A percentile compares a stretch with the other conserved stretches of the same genome.
Evolutionary conservation across 2,329 filamentous ascomycete species (phyloP).

Genomic region (Exophiala spinifera): DNA sequence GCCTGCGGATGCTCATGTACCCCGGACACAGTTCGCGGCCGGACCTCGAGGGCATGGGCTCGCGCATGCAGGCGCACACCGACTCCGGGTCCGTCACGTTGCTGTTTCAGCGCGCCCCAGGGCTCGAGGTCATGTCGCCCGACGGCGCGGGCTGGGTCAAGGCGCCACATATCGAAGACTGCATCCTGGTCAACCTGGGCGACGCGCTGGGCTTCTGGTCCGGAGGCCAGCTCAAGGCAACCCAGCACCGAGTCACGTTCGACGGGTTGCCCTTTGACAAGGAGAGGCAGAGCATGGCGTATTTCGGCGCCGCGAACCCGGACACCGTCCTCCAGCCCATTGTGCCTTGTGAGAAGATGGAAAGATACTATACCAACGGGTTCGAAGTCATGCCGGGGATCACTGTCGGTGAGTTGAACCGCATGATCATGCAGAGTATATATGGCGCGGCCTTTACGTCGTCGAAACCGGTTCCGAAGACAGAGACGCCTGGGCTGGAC

Average conservation of each 20-base stretch:
- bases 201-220: slow-evolving; percentile 83
- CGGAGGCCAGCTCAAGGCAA: slow-evolving; percentile 86
- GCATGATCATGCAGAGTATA: slow-evolving; percentile 26
- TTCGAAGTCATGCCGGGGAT: slow-evolving; percentile 25
- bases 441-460: slow-evolving; percentile 18
- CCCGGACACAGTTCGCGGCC: slow-evolving; percentile 44
- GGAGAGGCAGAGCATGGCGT: slow-evolving; percentile 29
- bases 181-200: slow-evolving; percentile 82
- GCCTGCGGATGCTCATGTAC: slow-evolving; percentile 71
- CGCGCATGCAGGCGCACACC: slow-evolving; percentile 52
- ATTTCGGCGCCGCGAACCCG: slow-evolving; percentile 26
- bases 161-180: slow-evolving; percentile 73
- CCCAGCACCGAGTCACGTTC: slow-evolving; percentile 69
- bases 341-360: neutral
- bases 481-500: neutral
- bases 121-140: slow-evolving; percentile 63
- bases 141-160: slow-evolving; percentile 70
- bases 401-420: slow-evolving; percentile 24
- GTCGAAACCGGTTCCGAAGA: neutral
- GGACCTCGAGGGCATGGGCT: neutral
- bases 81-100: slow-evolving; percentile 56
- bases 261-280: slow-evolving; percentile 21
- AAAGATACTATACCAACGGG: slow-evolving; percentile 25
- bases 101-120: slow-evolving; percentile 55
- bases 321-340: slow-evolving; percentile 27